Evolutionary conservation across 352 stramenopile species (phyloP), one percentile per base, ranked within the genome.

Genomic region (Thraustochytrium sp.): DNA sequence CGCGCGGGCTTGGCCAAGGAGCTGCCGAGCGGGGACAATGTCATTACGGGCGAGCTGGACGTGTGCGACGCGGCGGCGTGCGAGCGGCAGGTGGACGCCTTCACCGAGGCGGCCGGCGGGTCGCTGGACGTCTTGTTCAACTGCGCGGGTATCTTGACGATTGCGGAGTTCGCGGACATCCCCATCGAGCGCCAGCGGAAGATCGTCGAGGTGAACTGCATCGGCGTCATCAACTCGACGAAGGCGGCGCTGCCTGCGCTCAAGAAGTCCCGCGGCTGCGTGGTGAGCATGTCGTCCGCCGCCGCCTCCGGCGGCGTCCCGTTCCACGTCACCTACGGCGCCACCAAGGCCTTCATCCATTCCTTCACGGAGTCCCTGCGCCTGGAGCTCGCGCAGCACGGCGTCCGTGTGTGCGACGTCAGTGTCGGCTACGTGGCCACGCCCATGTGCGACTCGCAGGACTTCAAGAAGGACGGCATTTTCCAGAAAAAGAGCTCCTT

Each of bases 301-400:
- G 38, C 64, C 31, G 23, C 64, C 11, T n/a, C 29, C 16, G 40
- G 13, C 9, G 34, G 34, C 21, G 38, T 42, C 59, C 59, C 59
- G 8, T 72, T 38, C 59, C 34, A 48, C 38, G 59, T 72, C 4
- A 72, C 59, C 18, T 72, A 72, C 59, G 59, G 21, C 34, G 59
- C 59, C 26, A 72, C 59, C 59, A 72, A 72, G 59, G 59, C 59
- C 59, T 72, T 72, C 38, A 26, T 72, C 18, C 38, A 42, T n/a
- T 42, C 59, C 1, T 72, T 72, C 38, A 48, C 34, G 34, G 59
- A 42, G 34, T 18, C 18, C 13, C 11, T 72, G 21, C 34, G 34
- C 59, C 18, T 26, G 8, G 59, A 72, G 4, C 34, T 72, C 34
- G 21, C 34, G 21, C 3, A 23, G 0, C 34, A 48, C 9, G 59